Base-by-base conservation (phyloP, 73 alveolate genomes). In the Breviolum minutum region DNA sequence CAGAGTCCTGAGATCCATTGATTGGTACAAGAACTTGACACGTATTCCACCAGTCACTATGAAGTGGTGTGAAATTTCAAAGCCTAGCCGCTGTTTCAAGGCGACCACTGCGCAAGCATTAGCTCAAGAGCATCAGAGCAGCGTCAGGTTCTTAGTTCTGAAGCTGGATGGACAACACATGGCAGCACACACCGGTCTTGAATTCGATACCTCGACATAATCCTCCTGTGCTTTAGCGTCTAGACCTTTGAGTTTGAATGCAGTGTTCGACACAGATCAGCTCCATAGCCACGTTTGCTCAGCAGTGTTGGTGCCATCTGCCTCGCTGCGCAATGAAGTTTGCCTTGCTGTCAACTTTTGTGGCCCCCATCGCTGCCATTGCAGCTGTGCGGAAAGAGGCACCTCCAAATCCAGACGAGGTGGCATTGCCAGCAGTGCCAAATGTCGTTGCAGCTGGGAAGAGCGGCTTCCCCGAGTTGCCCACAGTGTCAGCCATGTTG, bases 41-140 rank as follows among this genome's bases (percentile, higher is more conserved):
- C n/a, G 40, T 48, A 22, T 48, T 48, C 85, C 54, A 40, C 54
- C 54, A 40, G 54, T 40, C 54, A 40, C 54, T 40, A 22, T 30
- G 87, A 22, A 77, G 87, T 22, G 30, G 62, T 24, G 30, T 22
- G 54, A 40, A 40, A 40, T 40, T 40, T 40, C 62, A 22, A 27
- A 16, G 16, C 9, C 87, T 60, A 26, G 19, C 29, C 22, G 63
- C 32, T 64, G 68, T 9, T 26, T 32, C 30, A 40, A 91, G 97
- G 97, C 97, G n/a, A 91, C 97, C 22, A 76, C 97, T 32, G 97
- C 97, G 14, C 88, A 91, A 79, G 97, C 97, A 8, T 63, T 91
- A 26, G 97, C 97, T 20, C 87, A 63, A 60, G 97, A 91, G 76
- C 71, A 76, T n/a, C 97, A 91, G 63, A 71, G 54, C 76, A 40